phyloP scores from a whole-genome alignment of 257 asterid genomes.

The Primulina eburnea region DNA sequence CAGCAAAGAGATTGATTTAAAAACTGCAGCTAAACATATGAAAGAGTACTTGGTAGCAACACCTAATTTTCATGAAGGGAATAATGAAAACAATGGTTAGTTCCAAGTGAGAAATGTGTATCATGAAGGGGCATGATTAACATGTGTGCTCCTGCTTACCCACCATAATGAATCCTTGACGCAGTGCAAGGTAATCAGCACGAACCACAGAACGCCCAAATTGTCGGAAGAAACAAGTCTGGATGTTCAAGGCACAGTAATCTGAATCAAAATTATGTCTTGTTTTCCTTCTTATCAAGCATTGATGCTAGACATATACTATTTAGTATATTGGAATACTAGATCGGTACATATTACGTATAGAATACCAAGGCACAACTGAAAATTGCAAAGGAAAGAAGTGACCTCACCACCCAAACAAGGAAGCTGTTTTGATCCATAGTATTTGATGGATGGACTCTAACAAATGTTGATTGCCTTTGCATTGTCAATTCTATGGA shows the following conservation, averaged over 20 bases:
- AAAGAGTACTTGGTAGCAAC: background rate
- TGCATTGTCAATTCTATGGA: slow-evolving; percentile 50
- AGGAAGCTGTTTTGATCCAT: slow-evolving; percentile 41
- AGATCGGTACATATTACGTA: too few species aligned
- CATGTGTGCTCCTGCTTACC: slow-evolving; percentile 22
- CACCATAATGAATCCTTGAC: slow-evolving; percentile 93
- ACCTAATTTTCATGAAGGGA: background rate
- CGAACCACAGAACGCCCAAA: slow-evolving; percentile 92
- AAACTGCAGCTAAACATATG: too few species aligned
- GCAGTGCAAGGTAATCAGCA: slow-evolving; percentile 92
- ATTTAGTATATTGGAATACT: too few species aligned
- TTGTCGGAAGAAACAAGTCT: slow-evolving; percentile 96
- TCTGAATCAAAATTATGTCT: slow-evolving; percentile 15
- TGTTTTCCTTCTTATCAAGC: slow-evolving; percentile 9
- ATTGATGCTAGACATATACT: background rate
- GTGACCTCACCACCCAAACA: slow-evolving; percentile 52
- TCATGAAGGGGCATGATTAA: background rate
- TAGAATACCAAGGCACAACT: too few species aligned
- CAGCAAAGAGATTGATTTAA: too few species aligned
- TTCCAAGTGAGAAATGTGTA: slow-evolving; percentile 5
- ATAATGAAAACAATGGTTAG: background rate
- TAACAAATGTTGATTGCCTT: slow-evolving; percentile 59
- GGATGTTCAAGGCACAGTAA: slow-evolving; percentile 29
- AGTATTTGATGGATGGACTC: slow-evolving; percentile 52
- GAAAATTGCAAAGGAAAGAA: background rate